phyloP scores from a whole-genome alignment of 768 basidiomycete species.

The Boletales sp. region DNA sequence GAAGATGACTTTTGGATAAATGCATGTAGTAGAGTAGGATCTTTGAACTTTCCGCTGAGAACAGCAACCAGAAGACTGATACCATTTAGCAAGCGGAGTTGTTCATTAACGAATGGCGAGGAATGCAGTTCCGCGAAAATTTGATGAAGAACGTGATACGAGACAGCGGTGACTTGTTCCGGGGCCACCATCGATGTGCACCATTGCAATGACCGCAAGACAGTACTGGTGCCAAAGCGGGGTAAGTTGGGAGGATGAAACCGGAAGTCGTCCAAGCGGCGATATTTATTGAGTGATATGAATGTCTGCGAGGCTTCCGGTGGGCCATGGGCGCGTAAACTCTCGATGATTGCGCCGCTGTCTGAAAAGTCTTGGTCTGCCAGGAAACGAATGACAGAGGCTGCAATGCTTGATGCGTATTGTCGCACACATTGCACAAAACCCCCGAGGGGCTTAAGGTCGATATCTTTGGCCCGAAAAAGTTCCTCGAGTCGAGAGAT shows the following conservation, averaged over 20 bases:
- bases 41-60: conserved; percentile 50
- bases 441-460: conserved; percentile 24
- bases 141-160: conserved; percentile 74
- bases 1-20: conserved; percentile 65
- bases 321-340: conserved; percentile 37
- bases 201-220: conserved; percentile 62
- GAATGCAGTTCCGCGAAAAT: conserved; percentile 64
- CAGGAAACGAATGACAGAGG: conserved; percentile 57
- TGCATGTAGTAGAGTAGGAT: conserved; percentile 59
- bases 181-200: conserved; percentile 41
- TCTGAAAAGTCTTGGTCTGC: conserved; percentile 63
- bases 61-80: conserved; percentile 72
- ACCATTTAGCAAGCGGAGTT: conserved; percentile 68
- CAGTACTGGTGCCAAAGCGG: conserved; percentile 42
- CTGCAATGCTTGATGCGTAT: conserved; percentile 55
- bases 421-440: conserved; percentile 37
- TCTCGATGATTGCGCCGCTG: conserved; percentile 45
- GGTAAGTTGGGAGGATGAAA: conserved; percentile 69
- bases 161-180: conserved; percentile 50
- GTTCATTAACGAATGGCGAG: conserved; percentile 79
- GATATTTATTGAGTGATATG: conserved; percentile 48
- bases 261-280: conserved; percentile 43
- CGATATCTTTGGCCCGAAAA: conserved; percentile 33
- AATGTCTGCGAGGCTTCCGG: conserved; percentile 45
- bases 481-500: conserved; percentile 32